Evolutionary conservation across 139 green algal species (phyloP), one percentile per base, ranked within the genome.

Genomic region (Auxenochlorella pyrenoidosa): DNA sequence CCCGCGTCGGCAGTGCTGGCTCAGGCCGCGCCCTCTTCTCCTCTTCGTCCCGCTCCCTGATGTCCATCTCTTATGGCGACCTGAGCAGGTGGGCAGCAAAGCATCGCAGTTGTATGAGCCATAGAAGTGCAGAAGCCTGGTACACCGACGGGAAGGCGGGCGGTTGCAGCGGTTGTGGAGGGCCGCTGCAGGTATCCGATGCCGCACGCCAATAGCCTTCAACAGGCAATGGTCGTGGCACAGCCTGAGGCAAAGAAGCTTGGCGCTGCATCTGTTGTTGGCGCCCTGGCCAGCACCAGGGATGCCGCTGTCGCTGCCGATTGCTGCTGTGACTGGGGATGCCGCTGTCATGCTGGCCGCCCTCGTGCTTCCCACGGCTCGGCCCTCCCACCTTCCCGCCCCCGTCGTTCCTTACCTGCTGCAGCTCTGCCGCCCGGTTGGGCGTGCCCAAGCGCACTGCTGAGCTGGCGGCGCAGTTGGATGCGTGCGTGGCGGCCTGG

Each of bases 401-500:
- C 51, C 22, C 0, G 54, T 16, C 30, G 32, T 26, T 36, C 30
- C 26, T 58, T 30, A 4, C 2, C 30, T 60, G 59, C 60, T 34
- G 71, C 84, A 86, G 86, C 34, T 68, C 68, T 18, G 36, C 78
- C 16, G 68, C 47, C 16, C 83, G 83, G 30, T 10, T 86, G 72
- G 89, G 89, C 12, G 89, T 92, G 36, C 89, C 89, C 54, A 88
- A 89, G 60, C 86, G 73, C 41, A 83, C 86, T 1, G 79, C 73
- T 30, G 89, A 90, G 63, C 51, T 83, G 32, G 43, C 75, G 21
- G 86, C 75, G 0, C 28, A 65, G 47, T 75, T 92, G 66, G 86
- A 92, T 38, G 79, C 79, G 5, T 68, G 63, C 3, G 72, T 92
- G 24, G 36, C 60, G 26, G 51, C 70, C 40, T 84, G 75, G 81